These are phyloP conservation scores for Saprolegnia diclina DNA, from an alignment of 352 stramenopile species.

Conservation along the genomic window DNA sequence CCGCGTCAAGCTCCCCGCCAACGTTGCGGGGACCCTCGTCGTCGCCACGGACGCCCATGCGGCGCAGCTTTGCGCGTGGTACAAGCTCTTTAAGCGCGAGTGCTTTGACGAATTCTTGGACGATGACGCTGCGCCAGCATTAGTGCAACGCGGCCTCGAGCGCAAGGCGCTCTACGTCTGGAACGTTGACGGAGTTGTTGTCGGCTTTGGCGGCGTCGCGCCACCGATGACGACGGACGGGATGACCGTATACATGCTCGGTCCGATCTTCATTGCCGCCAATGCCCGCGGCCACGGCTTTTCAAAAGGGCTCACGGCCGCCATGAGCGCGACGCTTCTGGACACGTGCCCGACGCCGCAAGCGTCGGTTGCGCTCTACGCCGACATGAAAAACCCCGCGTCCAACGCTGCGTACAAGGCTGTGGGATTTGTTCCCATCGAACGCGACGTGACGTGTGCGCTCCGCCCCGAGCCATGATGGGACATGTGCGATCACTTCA, in stretches of 20 bases:
- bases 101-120: background rate
- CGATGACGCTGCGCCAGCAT: background rate
- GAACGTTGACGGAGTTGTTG: constrained; percentile 2
- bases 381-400: constrained; percentile 10
- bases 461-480: background rate
- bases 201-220: constrained; percentile 14
- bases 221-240: background rate
- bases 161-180: constrained; percentile 14
- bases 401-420: constrained; percentile 22
- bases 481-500: background rate
- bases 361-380: constrained; percentile 14
- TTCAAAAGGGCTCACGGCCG: constrained; percentile 10
- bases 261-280: constrained; percentile 6
- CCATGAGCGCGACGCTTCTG: constrained; percentile 1
- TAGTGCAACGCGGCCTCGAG: background rate
- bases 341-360: background rate
- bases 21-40: background rate
- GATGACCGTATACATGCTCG: constrained; percentile 6
- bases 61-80: background rate
- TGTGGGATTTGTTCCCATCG: constrained; percentile 8
- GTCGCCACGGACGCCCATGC: background rate
- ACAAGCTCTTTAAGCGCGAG: background rate
- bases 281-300: constrained; percentile 13
- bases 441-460: constrained; percentile 4
- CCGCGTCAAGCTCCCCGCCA: background rate